phyloP scores from a whole-genome alignment of 1,284 basidiomycete species.

The Ganoderma sinense region DNA sequence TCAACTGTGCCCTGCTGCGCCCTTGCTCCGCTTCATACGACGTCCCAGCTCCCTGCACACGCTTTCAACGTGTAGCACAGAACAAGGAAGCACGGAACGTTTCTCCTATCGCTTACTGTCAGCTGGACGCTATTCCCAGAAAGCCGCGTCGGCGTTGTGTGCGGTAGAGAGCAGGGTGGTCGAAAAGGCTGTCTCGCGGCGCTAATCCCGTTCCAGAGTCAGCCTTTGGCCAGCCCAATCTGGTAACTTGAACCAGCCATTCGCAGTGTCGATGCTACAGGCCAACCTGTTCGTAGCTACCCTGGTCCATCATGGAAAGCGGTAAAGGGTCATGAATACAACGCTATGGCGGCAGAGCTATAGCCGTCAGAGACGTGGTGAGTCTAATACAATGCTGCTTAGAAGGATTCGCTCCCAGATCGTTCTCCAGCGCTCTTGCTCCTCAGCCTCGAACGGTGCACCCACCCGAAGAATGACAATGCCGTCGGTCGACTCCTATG shows the following conservation, averaged over 20 bases:
- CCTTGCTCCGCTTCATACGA: constrained; percentile 28
- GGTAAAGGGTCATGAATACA: background rate
- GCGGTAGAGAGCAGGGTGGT: constrained; percentile 11
- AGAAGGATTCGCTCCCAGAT: background rate
- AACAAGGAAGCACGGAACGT: constrained; percentile 15
- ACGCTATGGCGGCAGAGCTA: too few species aligned
- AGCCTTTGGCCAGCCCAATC: constrained; percentile 4
- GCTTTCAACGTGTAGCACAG: constrained; percentile 29
- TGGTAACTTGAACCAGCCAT: background rate
- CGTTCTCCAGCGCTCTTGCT: background rate
- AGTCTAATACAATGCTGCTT: background rate
- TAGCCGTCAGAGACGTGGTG: background rate
- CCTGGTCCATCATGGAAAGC: background rate
- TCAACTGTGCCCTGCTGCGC: constrained; percentile 24
- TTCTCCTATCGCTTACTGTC: constrained; percentile 20
- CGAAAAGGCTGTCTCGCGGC: constrained; percentile 9
- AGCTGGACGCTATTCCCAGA: constrained; percentile 12
- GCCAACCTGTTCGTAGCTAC: background rate
- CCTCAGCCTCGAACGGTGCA: background rate
- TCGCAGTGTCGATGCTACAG: background rate
- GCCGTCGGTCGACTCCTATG: background rate
- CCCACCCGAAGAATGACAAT: background rate
- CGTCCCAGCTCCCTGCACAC: constrained; percentile 19
- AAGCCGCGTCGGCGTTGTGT: constrained; percentile 8
- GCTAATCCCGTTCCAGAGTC: constrained; percentile 15